A percentile compares a stretch with the other conserved stretches of the same genome.
These are phyloP conservation scores for Barnettozyma pratensis DNA, from an alignment of 805 yeast genomes.

Conservation along the genomic window DNA sequence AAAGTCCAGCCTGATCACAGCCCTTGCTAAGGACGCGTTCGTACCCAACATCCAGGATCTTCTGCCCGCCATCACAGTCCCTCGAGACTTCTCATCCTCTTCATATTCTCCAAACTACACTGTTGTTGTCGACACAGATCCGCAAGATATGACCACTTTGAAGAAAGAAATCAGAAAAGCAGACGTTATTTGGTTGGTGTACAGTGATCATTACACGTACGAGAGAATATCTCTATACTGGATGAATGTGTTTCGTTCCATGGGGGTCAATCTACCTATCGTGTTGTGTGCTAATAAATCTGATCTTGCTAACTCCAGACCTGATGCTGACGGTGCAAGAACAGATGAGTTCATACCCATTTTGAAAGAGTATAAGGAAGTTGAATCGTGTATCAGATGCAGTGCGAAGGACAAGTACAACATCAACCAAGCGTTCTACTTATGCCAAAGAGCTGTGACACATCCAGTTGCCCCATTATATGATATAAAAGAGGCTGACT, in stretches of 20 bases:
- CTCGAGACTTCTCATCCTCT: conserved; percentile 59
- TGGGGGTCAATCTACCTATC: conserved; percentile 94
- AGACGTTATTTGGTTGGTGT: conserved; percentile 91
- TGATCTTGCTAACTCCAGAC: conserved; percentile 35
- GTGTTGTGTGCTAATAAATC: conserved; percentile 83
- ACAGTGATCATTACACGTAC: conserved; percentile 90
- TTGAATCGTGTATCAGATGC: conserved; percentile 85
- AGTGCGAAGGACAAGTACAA: conserved; percentile 82
- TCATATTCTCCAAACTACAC: conserved; percentile 61
- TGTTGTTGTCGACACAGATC: conserved; percentile 73
- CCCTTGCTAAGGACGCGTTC: conserved; percentile 77
- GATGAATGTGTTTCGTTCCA: conserved; percentile 88
- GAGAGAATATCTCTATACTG: conserved; percentile 89
- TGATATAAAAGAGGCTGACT: conserved; percentile 81
- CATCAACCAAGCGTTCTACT: conserved; percentile 86
- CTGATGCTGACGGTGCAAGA: conserved; percentile 42
- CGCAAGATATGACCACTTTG: conserved; percentile 54
- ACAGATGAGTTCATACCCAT: conserved; percentile 83
- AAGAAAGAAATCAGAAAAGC: conserved; percentile 77
- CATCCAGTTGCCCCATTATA: conserved; percentile 91
- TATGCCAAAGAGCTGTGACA: conserved; percentile 89
- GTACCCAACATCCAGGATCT: conserved; percentile 73
- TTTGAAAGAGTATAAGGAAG: conserved; percentile 86
- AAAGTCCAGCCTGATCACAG: conserved; percentile 71
- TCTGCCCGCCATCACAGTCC: conserved; percentile 79